A percentile compares a stretch with the other conserved stretches of the same genome.
These are phyloP conservation scores for Cystobasidium sp. DNA, from an alignment of 1,284 basidiomycete species.

Conservation along the genomic window DNA sequence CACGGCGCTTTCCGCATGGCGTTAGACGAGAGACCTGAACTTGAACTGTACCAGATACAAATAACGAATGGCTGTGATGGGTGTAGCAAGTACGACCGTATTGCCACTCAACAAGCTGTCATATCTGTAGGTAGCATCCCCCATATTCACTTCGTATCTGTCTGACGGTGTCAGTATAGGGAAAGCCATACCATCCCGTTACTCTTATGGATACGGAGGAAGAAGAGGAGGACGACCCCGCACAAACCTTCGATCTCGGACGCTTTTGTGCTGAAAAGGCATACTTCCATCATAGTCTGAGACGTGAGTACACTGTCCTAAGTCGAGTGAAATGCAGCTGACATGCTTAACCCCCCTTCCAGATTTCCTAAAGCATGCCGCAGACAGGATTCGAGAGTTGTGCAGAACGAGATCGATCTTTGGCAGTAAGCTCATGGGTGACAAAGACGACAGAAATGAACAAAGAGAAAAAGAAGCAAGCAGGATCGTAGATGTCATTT, in stretches of 20 bases:
- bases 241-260: slow-evolving; percentile 27
- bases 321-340: background rate
- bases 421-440: slow-evolving; percentile 23
- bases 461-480: slow-evolving; percentile 20
- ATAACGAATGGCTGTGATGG: slow-evolving; percentile 26
- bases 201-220: slow-evolving; percentile 15
- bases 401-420: slow-evolving; percentile 6
- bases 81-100: slow-evolving; percentile 35
- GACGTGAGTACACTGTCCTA: slow-evolving; percentile 7
- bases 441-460: slow-evolving; percentile 25
- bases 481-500: slow-evolving; percentile 5
- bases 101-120: slow-evolving; percentile 15
- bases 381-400: slow-evolving; percentile 3
- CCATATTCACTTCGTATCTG: background rate
- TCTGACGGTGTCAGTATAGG: slow-evolving; percentile 3
- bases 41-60: slow-evolving; percentile 3
- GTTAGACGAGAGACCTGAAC: slow-evolving; percentile 21
- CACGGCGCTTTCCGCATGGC: slow-evolving; percentile 23
- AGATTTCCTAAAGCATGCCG: slow-evolving; percentile 20
- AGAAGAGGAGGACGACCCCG: slow-evolving; percentile 9
- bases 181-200: slow-evolving; percentile 22
- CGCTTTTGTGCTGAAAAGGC: slow-evolving; percentile 39
- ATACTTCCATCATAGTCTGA: slow-evolving; percentile 23
- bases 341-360: background rate
- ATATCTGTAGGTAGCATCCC: background rate